Evolutionary conservation across 306 rosid species (phyloP).

Genomic region (Inga laurina): DNA sequence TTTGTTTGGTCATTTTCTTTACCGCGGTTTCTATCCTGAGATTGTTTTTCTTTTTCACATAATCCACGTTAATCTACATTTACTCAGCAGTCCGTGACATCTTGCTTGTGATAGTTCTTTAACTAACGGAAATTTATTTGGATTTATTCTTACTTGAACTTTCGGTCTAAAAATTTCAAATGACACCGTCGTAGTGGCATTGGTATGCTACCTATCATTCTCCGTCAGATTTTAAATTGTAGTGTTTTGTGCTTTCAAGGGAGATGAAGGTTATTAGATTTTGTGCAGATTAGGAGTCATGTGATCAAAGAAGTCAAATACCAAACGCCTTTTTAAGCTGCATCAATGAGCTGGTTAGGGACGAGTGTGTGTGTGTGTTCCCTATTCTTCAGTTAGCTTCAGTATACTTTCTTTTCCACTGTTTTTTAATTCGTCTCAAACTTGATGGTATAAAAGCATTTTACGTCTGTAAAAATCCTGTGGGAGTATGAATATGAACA

Average conservation of each 20-base stretch:
- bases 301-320: background rate
- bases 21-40: background rate
- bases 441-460: background rate
- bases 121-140: background rate
- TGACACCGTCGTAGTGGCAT: background rate
- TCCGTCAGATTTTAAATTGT: background rate
- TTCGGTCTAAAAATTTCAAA: background rate
- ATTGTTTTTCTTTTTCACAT: background rate
- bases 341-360: background rate
- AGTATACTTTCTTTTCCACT: background rate
- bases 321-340: background rate
- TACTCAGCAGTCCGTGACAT: background rate
- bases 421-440: background rate
- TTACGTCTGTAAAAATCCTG: conserved; percentile 7
- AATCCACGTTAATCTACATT: background rate
- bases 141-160: background rate
- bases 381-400: background rate
- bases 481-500: conserved; percentile 14
- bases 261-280: background rate
- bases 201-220: background rate
- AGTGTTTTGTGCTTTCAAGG: background rate
- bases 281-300: background rate
- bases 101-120: background rate
- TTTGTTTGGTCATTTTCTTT: background rate
- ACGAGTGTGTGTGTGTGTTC: background rate